These are phyloP conservation scores for Cryptococcus depauperatus DNA, from an alignment of 1,284 basidiomycete genomes.

Conservation along the genomic window DNA sequence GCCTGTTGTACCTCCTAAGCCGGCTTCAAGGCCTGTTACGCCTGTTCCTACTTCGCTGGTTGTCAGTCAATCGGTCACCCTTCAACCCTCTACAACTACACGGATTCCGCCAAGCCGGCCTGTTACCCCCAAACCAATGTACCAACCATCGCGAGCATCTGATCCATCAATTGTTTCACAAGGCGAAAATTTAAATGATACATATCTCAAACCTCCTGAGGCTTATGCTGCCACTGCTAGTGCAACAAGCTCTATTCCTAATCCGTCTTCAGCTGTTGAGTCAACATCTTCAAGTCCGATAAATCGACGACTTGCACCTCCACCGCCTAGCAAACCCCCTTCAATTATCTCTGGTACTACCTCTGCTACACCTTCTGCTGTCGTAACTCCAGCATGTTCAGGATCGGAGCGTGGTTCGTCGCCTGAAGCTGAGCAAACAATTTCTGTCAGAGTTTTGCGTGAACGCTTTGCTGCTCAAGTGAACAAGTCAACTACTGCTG, in stretches of 20 bases:
- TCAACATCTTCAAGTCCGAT: no score
- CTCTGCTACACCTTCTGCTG: slow-evolving; percentile 4
- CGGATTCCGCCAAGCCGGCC: not conserved
- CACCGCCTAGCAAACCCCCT: slow-evolving; percentile 1
- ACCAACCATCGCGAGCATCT: slow-evolving; percentile 1
- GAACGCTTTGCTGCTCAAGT: slow-evolving; percentile 14
- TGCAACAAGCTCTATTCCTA: not conserved
- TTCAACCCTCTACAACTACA: not conserved
- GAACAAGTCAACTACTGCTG: slow-evolving; percentile 4
- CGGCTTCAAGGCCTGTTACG: slow-evolving; percentile 5
- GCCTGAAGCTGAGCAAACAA: slow-evolving; percentile 4
- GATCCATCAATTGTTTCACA: not conserved
- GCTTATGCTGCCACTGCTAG: not conserved
- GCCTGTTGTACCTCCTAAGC: slow-evolving; percentile 4
- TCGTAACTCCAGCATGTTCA: slow-evolving; percentile 8
- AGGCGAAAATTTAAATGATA: not conserved
- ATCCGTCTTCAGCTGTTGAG: no score
- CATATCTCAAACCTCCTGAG: not conserved
- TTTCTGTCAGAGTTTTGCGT: slow-evolving; percentile 23
- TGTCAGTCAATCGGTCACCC: not conserved
- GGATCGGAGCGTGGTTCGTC: slow-evolving; percentile 4
- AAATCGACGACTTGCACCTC: not conserved
- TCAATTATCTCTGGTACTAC: slow-evolving; percentile 12
- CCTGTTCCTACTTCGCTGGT: slow-evolving; percentile 1
- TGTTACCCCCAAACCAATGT: slow-evolving; percentile 9